These are phyloP conservation scores for Pseudogymnoascus sp. DNA, from an alignment of 2,329 filamentous ascomycete genomes.

Conservation along the genomic window DNA sequence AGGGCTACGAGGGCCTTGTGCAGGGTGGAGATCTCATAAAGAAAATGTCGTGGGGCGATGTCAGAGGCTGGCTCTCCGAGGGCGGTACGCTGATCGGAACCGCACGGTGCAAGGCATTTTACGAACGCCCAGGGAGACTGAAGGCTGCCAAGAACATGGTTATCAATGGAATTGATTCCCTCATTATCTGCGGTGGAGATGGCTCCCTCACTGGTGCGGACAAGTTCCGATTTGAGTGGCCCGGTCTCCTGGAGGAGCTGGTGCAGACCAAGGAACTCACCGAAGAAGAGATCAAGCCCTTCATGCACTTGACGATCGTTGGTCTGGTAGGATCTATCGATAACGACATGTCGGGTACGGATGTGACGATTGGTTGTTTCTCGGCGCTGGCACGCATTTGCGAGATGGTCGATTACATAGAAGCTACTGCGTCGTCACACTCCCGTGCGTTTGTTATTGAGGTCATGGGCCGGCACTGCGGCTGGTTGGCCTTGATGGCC, in stretches of 20 bases:
- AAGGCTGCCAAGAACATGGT: constrained; percentile 92
- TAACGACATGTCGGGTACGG: constrained; percentile 94
- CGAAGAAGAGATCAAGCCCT: constrained; percentile 64
- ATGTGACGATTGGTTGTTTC: constrained; percentile 96
- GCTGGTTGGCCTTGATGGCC: constrained; percentile 94
- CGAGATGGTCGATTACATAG: constrained; percentile 93
- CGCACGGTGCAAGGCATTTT: constrained; percentile 87
- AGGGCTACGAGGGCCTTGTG: constrained; percentile 94
- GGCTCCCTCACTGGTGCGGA: constrained; percentile 94
- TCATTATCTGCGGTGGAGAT: constrained; percentile 96
- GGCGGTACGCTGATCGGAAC: constrained; percentile 95
- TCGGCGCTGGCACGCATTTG: constrained; percentile 90
- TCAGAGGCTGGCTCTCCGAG: constrained; percentile 87
- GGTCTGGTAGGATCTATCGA: constrained; percentile 95
- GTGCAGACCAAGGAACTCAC: constrained; percentile 67
- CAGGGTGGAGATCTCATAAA: constrained; percentile 82
- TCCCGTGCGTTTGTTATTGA: constrained; percentile 96
- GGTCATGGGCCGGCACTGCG: constrained; percentile 97
- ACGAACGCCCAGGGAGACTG: constrained; percentile 76
- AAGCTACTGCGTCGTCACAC: constrained; percentile 89
- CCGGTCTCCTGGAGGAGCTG: constrained; percentile 77
- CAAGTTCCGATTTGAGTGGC: constrained; percentile 88
- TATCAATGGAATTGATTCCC: constrained; percentile 82
- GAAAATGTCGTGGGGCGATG: constrained; percentile 85
- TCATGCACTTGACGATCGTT: constrained; percentile 88